Conservation (phyloP, 2,329 filamentous ascomycete species). For the Rutstroemia sp. region DNA sequence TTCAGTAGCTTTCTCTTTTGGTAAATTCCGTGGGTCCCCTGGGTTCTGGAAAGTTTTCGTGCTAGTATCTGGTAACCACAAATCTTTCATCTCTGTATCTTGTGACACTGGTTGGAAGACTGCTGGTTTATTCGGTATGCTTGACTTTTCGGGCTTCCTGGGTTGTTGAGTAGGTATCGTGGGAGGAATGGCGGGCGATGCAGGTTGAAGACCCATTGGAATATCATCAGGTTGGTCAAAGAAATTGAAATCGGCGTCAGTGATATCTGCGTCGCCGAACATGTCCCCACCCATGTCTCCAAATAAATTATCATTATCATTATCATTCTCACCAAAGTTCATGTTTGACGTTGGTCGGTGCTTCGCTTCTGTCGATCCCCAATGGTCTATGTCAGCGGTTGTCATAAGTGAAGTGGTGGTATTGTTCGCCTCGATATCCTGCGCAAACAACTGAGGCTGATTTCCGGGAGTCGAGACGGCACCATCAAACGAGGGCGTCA, state of each 20-base stretch:
- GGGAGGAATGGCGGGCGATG: not conserved
- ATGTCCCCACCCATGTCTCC: conserved; percentile 62
- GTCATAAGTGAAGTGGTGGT: conserved; percentile 7
- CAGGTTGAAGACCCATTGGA: conserved; percentile 12
- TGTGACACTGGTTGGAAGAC: not conserved
- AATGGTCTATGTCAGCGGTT: conserved; percentile 23
- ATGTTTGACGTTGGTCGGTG: conserved; percentile 16
- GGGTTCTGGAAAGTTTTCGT: not conserved
- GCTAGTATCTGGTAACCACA: not conserved
- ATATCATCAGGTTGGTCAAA: conserved; percentile 55
- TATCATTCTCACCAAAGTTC: conserved; percentile 23
- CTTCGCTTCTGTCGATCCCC: conserved; percentile 22
- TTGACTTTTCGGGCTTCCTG: conserved; percentile 2
- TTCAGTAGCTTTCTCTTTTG: not conserved
- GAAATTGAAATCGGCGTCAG: conserved; percentile 77
- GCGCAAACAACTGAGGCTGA: conserved; percentile 27
- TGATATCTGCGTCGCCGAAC: conserved; percentile 59
- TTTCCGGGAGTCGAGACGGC: conserved; percentile 49
- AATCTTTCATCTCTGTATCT: conserved; percentile 3
- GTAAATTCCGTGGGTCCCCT: not conserved
- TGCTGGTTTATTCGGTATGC: not conserved
- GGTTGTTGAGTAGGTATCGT: not conserved
- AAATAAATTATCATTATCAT: conserved; percentile 46
- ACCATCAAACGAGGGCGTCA: conserved; percentile 50
- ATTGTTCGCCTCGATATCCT: conserved; percentile 31